These are phyloP conservation scores for Lophiostoma macrostomum DNA, from an alignment of 495 filamentous ascomycete genomes.

Conservation along the genomic window DNA sequence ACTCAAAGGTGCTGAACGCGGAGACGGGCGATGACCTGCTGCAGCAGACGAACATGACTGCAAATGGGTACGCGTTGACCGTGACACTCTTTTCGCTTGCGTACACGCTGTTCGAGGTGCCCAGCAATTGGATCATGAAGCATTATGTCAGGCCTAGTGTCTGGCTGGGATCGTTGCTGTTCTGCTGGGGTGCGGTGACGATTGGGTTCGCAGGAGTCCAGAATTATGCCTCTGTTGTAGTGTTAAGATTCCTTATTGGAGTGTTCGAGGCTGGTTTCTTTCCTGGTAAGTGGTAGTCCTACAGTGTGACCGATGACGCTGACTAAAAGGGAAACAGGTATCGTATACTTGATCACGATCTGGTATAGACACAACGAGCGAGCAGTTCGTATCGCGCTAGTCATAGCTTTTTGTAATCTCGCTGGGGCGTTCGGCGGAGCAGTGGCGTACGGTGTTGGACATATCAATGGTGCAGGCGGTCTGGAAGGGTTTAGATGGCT, in stretches of 20 bases:
- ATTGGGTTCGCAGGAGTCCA: slow-evolving; percentile 21
- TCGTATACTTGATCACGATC: slow-evolving; percentile 19
- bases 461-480: slow-evolving; percentile 22
- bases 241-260: slow-evolving; percentile 11
- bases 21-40: slow-evolving; percentile 24
- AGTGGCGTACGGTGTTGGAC: slow-evolving; percentile 23
- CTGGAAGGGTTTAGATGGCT: slow-evolving; percentile 26
- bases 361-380: slow-evolving; percentile 25
- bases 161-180: slow-evolving; percentile 21
- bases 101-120: slow-evolving; percentile 24
- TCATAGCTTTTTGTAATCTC: slow-evolving; percentile 22
- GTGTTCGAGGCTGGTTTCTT: slow-evolving; percentile 15
- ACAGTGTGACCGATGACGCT: no score
- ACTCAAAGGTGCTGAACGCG: slow-evolving; percentile 13
- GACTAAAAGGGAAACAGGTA: no score
- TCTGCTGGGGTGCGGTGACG: slow-evolving; percentile 20
- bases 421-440: slow-evolving; percentile 29
- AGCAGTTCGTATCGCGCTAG: slow-evolving; percentile 18
- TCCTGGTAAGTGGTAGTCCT: slow-evolving; percentile 5
- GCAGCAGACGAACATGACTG: slow-evolving; percentile 16
- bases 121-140: slow-evolving; percentile 28
- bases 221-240: slow-evolving; percentile 2
- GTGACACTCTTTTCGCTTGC: slow-evolving; percentile 25
- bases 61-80: slow-evolving; percentile 11
- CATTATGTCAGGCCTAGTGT: slow-evolving; percentile 23